phyloP scores from a whole-genome alignment of 768 basidiomycete genomes.

The Amyloporia xantha region DNA sequence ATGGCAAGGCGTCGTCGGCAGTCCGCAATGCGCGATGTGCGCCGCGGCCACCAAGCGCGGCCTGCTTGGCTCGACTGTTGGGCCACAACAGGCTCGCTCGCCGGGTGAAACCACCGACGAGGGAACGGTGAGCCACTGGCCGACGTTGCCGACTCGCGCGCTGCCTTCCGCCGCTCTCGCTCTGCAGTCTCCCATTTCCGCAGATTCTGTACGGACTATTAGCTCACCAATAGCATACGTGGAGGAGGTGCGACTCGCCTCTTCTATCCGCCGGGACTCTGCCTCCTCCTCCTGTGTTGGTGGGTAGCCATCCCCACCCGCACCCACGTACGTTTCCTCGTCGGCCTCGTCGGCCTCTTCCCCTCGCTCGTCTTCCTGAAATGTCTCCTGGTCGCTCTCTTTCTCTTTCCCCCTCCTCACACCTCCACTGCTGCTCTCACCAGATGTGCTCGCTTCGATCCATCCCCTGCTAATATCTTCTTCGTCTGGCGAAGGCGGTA shows the following conservation, averaged over 20 bases:
- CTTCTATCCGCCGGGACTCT: constrained; percentile 64
- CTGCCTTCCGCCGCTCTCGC: constrained; percentile 65
- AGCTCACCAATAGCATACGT: neutral
- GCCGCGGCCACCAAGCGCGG: constrained; percentile 32
- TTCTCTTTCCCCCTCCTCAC: constrained; percentile 29
- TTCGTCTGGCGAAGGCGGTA: constrained; percentile 36
- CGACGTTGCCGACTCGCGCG: constrained; percentile 44
- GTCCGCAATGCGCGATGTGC: constrained; percentile 42
- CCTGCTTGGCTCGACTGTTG: constrained; percentile 30
- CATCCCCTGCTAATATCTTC: constrained; percentile 38
- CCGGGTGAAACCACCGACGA: constrained; percentile 52
- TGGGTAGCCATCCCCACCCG: constrained; percentile 41
- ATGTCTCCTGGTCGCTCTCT: constrained; percentile 19
- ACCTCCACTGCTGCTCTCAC: constrained; percentile 17
- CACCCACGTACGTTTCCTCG: constrained; percentile 25
- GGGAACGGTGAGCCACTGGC: constrained; percentile 30
- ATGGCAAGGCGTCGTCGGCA: constrained; percentile 45
- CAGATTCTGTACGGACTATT: constrained; percentile 46
- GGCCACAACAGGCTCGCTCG: constrained; percentile 56
- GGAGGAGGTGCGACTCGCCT: constrained; percentile 38
- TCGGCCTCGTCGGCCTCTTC: constrained; percentile 14
- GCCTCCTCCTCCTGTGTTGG: constrained; percentile 59
- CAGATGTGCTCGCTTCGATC: constrained; percentile 27
- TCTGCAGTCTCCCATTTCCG: constrained; percentile 75
- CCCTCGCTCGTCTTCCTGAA: constrained; percentile 11